Base-by-base conservation (phyloP, 371 early-diverging fungal species). In the Mucor irregularis region DNA sequence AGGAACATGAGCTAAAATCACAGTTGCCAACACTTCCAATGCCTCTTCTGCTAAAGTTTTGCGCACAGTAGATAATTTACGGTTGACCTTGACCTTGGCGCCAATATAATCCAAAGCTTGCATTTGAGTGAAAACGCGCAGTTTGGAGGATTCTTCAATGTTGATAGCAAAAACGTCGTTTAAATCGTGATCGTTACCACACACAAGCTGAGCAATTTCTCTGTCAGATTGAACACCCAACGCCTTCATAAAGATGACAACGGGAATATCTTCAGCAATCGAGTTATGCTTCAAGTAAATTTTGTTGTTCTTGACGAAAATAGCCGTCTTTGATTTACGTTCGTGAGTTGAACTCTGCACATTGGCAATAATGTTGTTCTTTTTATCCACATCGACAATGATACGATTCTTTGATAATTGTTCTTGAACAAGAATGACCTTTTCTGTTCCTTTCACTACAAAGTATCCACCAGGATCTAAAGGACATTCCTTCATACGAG, bases 371-470 rank as follows among this genome's bases (percentile, higher is more conserved):
- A 97, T 87, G 26, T 82, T 74, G 0, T 96, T 96, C 66, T 89
- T 92, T 29, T 87, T 78, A 62, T 99, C 99, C 0, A 81, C 80
- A 56, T 99, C 99, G 17, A 99, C 93, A 70, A 99, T 94, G 56
- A 99, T 99, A 79, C 99, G 90, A 82, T 99, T 99, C 78, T 99
- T 99, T n/a, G 96, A 94, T 71, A 99, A 82, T 65, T 99, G 99
- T 80, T 99, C 99, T 76, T 99, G 99, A 24, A 99, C 98, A 52
- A 99, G 69, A 81, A 99, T 96, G 5, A 99, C 99, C 75, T 99
- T 97, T 75, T 99, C 99, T 0, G 94, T 91, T 25, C 99, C 99
- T 45, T 95, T 92, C 48, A 99, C 93, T 22, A 99, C 89, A 83
- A 99, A 99, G 74, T 99, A 99, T 43, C 99, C 99, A 42, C 99